phyloP scores from a whole-genome alignment of 768 basidiomycete species.

The Hygrocybe coccinea region DNA sequence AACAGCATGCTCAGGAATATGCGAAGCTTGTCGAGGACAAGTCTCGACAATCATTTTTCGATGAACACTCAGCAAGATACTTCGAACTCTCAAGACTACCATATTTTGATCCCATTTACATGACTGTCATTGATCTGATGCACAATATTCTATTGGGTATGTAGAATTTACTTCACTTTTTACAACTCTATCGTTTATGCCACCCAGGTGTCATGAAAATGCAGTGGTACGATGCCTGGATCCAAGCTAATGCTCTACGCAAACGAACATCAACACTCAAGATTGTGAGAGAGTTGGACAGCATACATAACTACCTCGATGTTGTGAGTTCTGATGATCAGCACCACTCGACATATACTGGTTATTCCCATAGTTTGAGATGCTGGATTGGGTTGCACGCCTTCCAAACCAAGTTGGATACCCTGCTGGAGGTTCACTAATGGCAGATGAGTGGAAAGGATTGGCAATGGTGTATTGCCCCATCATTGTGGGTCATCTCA shows the following conservation, averaged over 20 bases:
- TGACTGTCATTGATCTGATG: conserved; percentile 32
- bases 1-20: neutral
- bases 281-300: conserved; percentile 4
- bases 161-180: neutral
- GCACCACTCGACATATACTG: neutral
- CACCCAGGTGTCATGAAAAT: conserved; percentile 21
- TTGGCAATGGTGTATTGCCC: conserved; percentile 27
- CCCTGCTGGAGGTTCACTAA: conserved; percentile 32
- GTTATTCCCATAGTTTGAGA: neutral
- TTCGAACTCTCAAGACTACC: conserved; percentile 23
- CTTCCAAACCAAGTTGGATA: conserved; percentile 25
- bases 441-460: conserved; percentile 33
- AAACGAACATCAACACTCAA: conserved; percentile 12
- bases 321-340: neutral
- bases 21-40: neutral
- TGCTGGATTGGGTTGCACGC: neutral
- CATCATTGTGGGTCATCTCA: conserved; percentile 19
- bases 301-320: conserved; percentile 10
- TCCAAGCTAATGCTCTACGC: conserved; percentile 14
- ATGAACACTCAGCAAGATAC: neutral
- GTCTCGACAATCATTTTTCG: neutral
- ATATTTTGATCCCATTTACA: conserved; percentile 26
- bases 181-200: neutral
- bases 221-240: conserved; percentile 23
- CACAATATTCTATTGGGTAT: conserved; percentile 28